phyloP scores from a whole-genome alignment of 1,139 yeast species.

The Arxiozyma heterogenica region DNA sequence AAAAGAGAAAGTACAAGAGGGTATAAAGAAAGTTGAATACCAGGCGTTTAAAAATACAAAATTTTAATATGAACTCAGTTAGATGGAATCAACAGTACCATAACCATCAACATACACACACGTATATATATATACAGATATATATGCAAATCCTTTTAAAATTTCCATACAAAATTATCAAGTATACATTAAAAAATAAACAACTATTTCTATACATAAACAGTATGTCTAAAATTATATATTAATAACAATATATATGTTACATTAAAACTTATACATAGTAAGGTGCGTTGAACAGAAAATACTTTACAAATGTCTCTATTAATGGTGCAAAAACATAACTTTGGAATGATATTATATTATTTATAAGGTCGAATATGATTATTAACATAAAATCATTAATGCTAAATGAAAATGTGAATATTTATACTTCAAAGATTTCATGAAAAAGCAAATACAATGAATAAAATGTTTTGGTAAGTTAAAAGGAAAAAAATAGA shows the following conservation, averaged over 20 bases:
- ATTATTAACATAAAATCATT: not conserved
- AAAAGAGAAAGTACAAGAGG: constrained; percentile 52
- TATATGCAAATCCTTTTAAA: too few species aligned
- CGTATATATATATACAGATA: too few species aligned
- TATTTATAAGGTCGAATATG: constrained; percentile 4
- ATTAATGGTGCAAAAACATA: not conserved
- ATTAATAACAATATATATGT: not conserved
- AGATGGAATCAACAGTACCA: not conserved
- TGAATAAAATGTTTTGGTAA: not conserved
- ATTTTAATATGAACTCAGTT: constrained; percentile 9
- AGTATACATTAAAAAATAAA: constrained; percentile 1
- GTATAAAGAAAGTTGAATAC: constrained; percentile 33
- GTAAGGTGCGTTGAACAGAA: not conserved
- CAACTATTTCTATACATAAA: not conserved
- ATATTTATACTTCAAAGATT: constrained; percentile 2
- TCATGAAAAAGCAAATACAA: not conserved
- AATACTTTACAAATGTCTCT: not conserved
- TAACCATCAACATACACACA: not conserved
- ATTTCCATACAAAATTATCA: too few species aligned
- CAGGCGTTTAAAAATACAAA: constrained; percentile 24
- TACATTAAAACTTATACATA: not conserved
- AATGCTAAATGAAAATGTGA: constrained; percentile 1
- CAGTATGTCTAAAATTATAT: not conserved
- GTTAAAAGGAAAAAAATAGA: not conserved
- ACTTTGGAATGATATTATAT: constrained; percentile 5